Evolutionary conservation across 331 rosid genomes (phyloP).

Genomic region (Erythrophleum ivorense): DNA sequence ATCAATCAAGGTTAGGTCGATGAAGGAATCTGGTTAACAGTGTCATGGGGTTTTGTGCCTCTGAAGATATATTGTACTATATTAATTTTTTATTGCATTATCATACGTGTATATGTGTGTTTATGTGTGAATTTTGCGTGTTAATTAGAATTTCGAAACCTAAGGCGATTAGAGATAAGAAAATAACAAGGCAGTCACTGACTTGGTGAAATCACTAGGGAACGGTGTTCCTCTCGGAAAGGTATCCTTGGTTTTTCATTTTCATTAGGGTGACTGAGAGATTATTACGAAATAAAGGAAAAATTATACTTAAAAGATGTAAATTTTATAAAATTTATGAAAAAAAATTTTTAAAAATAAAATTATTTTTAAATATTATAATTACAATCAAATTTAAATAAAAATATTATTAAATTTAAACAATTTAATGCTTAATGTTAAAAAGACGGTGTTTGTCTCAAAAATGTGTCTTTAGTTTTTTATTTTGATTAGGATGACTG

Average conservation of each 20-base stretch:
- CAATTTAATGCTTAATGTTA: no score
- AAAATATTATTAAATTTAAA: no score
- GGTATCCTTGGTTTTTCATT: neutral
- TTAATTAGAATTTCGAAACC: neutral
- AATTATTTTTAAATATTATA: no score
- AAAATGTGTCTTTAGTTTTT: no score
- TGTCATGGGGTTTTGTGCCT: slow-evolving; percentile 41
- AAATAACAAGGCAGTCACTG: neutral
- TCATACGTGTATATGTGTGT: neutral
- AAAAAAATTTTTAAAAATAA: no score
- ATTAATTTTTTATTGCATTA: neutral
- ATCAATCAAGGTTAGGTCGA: neutral
- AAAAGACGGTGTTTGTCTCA: no score
- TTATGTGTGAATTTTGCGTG: neutral
- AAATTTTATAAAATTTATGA: no score
- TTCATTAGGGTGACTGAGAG: neutral
- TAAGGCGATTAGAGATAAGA: neutral
- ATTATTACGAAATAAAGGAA: neutral
- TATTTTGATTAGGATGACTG: no score
- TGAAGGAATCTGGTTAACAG: slow-evolving; percentile 29
- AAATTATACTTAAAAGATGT: neutral
- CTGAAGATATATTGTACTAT: neutral
- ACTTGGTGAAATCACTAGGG: neutral
- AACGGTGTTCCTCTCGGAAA: neutral
- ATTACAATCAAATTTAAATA: no score